Base-by-base conservation (phyloP, 345 rosid species). In the Salix dunnii region DNA sequence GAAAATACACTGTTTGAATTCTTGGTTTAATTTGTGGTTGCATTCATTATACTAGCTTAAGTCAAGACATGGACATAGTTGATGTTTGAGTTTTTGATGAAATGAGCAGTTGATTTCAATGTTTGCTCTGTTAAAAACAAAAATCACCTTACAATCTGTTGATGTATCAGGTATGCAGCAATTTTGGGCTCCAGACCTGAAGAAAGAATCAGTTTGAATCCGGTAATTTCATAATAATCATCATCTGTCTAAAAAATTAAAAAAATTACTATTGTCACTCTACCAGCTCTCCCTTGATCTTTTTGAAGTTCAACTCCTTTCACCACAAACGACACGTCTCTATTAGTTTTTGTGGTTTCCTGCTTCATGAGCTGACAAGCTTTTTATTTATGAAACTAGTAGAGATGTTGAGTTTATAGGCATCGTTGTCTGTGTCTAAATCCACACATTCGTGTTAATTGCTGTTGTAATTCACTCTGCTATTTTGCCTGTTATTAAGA, bases 171-270 rank as follows among this genome's bases (percentile, higher is more conserved):
- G 82, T 90, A 93, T 88, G 91, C 98, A 78, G 92, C 92, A 82
- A 89, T 94, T 46, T 80, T 91, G 87, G 98, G 98, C 78, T 82
- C 95, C 71, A 83, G 90, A 64, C 86, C 91, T 66, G 74, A 70
- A 23, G 85, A 84, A 76, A 88, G 74, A 86, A 77, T 87, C 78
- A 68, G 78, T 79, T 55, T 91, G 78, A 85, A 81, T 67, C 97
- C 92, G 85, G 98, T 94, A 88, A 83, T 30, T 70, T 72, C n/a
- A 38, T 28, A 30, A 27, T 31, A 67, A 43, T 71, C 18, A n/a
- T 5, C 49, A 58, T 7, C 38, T 65, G 43, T 49, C 6, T 18
- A 20, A 33, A 35, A 8, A 67, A 51, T 25, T 25, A 28, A 28
- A 18, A 65, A 30, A 28, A 13, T 16, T 70, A 20, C 62, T 14